These are phyloP conservation scores for Saposhnikovia divaricata DNA, from an alignment of 129 eudicot genomes.

Conservation along the genomic window DNA sequence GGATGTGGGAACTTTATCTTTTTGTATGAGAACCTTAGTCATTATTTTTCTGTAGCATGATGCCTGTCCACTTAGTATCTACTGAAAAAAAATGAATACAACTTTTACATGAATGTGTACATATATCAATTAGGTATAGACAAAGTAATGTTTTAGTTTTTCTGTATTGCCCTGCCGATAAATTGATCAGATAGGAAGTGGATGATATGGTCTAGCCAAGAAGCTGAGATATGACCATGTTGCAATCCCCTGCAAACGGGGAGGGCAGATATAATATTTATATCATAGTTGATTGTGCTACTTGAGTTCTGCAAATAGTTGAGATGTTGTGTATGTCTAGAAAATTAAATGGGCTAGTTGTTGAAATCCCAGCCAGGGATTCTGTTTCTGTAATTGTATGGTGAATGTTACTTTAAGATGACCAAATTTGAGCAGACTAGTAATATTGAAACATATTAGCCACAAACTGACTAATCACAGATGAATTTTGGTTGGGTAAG, in stretches of 20 bases:
- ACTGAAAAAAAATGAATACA: background rate
- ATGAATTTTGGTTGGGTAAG: background rate
- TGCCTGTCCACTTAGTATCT: background rate
- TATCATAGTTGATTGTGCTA: background rate
- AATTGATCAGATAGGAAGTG: background rate
- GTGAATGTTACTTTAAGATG: too few species aligned
- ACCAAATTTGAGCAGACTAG: background rate
- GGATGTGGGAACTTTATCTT: background rate
- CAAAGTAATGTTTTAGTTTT: background rate
- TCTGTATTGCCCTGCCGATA: background rate
- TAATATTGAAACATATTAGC: too few species aligned
- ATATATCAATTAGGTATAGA: background rate
- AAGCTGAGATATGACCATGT: background rate
- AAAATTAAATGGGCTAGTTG: too few species aligned
- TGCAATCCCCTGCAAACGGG: background rate
- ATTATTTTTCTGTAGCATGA: background rate
- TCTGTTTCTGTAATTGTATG: too few species aligned
- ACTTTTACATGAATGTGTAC: background rate
- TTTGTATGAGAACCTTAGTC: background rate
- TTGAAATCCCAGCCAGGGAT: too few species aligned
- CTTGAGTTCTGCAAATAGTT: background rate
- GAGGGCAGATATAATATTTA: background rate
- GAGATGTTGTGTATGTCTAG: background rate
- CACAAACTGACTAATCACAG: background rate
- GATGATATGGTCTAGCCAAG: background rate